Base-by-base conservation (phyloP, 805 yeast genomes). In the Candida vaughaniae region DNA sequence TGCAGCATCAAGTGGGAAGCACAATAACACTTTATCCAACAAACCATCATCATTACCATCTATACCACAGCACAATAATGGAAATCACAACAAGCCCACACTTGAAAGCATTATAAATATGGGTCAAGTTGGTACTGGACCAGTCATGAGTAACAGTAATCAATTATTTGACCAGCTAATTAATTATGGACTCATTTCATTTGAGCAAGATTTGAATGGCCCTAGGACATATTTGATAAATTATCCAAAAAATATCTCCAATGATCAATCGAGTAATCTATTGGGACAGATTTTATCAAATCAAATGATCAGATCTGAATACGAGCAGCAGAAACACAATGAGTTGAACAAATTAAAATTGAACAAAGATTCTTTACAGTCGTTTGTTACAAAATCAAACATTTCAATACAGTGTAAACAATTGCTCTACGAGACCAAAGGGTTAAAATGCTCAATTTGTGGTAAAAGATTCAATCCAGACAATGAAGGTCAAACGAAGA, bases 401-500 rank as follows among this genome's bases (percentile, higher is more conserved):
- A 48, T 63, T n/a, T 49, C 57, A 8, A 43, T 46, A 2, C 49
- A 45, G 26, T 39, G 47, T 19, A 45, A 42, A 30, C 33, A 52
- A 16, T 60, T 71, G 26, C 62, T 82, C 22, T 84, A 76, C 55
- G 77, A 66, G n/a, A 59, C 64, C 18, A 77, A 82, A 49, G 79
- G 93, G 3, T 76, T 84, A 44, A 91, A 88, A 59, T 93, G 99
- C 66, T 77, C 85, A 11, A 80, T 82, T 14, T 93, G 99, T 64
- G 95, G 97, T 16, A 86, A 86, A 56, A 65, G 99, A 45, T 93
- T 88, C 56, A 70, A 77, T 3, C 73, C 75, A 36, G 76, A 80
- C 23, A 64, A 60, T 2, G 75, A 70, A 32, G 95, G 88, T 11
- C 60, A 60, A 5, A 61, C 63, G 32, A 75, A 75, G 41, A 76